phyloP scores from a whole-genome alignment of 495 filamentous ascomycete species.

The Pyrenula massariospora region DNA sequence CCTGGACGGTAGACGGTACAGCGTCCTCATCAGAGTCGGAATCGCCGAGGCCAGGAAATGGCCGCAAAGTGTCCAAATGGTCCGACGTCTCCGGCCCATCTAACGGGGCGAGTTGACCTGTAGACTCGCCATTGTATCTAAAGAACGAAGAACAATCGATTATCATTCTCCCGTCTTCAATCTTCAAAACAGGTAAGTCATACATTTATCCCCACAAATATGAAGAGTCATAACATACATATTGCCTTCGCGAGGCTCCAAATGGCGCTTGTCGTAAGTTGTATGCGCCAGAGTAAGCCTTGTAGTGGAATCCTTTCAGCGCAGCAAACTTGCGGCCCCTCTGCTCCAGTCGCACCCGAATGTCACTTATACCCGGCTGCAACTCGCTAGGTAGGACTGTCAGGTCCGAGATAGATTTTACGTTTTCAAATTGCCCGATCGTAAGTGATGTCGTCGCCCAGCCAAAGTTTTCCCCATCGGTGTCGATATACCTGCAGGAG shows the following conservation, averaged over 20 bases:
- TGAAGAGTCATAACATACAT: not conserved
- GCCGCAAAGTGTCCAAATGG: not conserved
- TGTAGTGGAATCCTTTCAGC: conserved; percentile 71
- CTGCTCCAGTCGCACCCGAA: conserved; percentile 60
- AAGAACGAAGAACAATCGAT: not conserved
- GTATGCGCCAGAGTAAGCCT: not conserved
- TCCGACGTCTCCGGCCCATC: not conserved
- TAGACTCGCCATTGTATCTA: not conserved
- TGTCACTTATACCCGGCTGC: conserved; percentile 62
- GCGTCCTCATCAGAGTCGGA: not conserved
- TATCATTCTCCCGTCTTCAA: not conserved
- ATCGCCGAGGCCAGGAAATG: not conserved
- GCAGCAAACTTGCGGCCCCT: conserved; percentile 78
- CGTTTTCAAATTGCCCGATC: conserved; percentile 69
- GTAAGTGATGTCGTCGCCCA: conserved; percentile 60
- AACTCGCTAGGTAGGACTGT: conserved; percentile 70
- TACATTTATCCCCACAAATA: not conserved
- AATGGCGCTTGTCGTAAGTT: not conserved
- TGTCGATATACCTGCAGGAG: conserved; percentile 54
- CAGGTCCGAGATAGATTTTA: conserved; percentile 73
- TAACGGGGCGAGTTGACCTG: not conserved
- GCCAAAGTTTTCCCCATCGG: conserved; percentile 67
- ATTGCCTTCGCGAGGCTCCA: not conserved
- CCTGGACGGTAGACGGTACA: not conserved
- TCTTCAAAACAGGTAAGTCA: not conserved